Conservation (phyloP, 2,329 filamentous ascomycete genomes). For the Pyrenophora teres region DNA sequence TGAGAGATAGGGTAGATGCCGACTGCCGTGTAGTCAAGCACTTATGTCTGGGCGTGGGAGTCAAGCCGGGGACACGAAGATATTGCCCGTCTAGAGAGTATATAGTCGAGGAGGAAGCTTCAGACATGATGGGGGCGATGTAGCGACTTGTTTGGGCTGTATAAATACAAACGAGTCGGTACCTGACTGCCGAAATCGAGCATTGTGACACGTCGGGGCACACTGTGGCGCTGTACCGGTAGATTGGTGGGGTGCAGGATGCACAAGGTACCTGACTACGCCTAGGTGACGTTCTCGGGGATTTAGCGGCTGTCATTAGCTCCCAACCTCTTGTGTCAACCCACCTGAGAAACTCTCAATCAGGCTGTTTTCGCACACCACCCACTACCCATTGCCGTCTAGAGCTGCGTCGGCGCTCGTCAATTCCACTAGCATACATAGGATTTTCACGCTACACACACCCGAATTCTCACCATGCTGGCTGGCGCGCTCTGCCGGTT, state of each 20-base stretch:
- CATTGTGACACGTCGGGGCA: background rate
- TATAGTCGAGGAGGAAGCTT: no score
- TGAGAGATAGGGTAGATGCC: conserved; percentile 4
- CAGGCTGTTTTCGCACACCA: conserved; percentile 3
- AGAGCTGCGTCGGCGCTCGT: conserved; percentile 21
- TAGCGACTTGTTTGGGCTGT: no score
- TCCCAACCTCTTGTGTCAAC: conserved; percentile 12
- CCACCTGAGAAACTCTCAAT: background rate
- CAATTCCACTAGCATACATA: conserved; percentile 12
- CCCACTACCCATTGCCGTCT: conserved; percentile 23
- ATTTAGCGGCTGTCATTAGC: conserved; percentile 4
- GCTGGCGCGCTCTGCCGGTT: conserved; percentile 44
- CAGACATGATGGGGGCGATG: no score
- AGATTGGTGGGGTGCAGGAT: conserved; percentile 10
- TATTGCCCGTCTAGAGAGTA: no score
- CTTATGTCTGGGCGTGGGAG: no score
- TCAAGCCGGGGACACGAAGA: no score
- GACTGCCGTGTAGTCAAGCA: no score
- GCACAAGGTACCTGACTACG: conserved; percentile 15
- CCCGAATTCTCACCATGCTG: conserved; percentile 36
- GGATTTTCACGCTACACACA: background rate
- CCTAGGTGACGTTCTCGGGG: conserved; percentile 13
- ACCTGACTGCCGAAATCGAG: no score
- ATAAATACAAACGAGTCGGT: no score
- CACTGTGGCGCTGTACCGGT: background rate